Conservation (phyloP, 1,139 yeast genomes). For the Zygoascus hellenicus region DNA sequence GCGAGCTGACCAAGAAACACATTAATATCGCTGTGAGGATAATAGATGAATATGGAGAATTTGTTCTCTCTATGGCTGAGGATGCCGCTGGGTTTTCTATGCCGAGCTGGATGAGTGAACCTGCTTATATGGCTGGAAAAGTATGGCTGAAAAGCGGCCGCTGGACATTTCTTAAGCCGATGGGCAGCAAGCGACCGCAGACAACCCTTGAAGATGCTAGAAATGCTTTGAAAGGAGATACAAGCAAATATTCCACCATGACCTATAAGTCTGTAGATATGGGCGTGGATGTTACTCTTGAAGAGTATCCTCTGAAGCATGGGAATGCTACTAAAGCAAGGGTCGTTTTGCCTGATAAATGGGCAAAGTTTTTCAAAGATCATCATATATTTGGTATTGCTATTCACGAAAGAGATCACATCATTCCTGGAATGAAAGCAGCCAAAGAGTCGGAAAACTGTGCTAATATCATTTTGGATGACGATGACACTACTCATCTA, state of each 20-base stretch:
- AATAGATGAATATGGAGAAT: constrained; percentile 54
- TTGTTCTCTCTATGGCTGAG: constrained; percentile 46
- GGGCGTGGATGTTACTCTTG: not conserved
- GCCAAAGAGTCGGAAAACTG: not conserved
- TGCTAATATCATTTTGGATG: not conserved
- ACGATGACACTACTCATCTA: too few relatives aligned
- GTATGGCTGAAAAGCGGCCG: not conserved
- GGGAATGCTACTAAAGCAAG: constrained; percentile 4
- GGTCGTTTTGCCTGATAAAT: not conserved
- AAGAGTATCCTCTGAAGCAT: constrained; percentile 3
- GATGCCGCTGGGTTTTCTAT: constrained; percentile 40
- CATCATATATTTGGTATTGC: constrained; percentile 1
- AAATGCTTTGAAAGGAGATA: too few relatives aligned
- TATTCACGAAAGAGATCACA: not conserved
- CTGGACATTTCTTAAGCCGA: not conserved
- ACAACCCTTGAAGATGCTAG: too few relatives aligned
- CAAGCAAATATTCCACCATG: too few relatives aligned
- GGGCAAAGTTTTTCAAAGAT: not conserved
- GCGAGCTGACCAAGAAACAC: constrained; percentile 34
- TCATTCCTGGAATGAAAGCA: not conserved
- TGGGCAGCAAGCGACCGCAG: too few relatives aligned
- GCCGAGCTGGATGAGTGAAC: constrained; percentile 27
- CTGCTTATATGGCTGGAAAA: constrained; percentile 1
- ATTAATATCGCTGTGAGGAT: constrained; percentile 42
- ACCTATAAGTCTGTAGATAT: too few relatives aligned